Percentiles rank a stretch among this genome's conserved stretches.
These are phyloP conservation scores for Spirogloea muscicola DNA, from an alignment of 139 green algal genomes.

Conservation along the genomic window DNA sequence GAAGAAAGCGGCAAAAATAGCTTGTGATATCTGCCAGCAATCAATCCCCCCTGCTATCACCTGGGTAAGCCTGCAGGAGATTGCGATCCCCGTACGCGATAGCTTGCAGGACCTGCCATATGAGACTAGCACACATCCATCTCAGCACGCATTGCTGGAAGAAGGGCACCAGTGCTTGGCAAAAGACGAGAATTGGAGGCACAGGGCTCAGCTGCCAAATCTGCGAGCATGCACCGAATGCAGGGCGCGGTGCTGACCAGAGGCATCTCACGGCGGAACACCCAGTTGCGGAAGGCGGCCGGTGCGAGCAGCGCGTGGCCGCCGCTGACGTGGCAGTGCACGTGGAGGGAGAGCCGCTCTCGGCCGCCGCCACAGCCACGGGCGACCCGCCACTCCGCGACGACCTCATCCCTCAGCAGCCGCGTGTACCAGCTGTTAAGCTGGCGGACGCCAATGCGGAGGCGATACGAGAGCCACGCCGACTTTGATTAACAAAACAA, in stretches of 20 bases:
- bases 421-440: constrained; percentile 55
- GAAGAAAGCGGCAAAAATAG: background rate
- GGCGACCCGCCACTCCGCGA: constrained; percentile 68
- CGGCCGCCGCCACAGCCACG: background rate
- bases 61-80: constrained; percentile 10
- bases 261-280: constrained; percentile 85
- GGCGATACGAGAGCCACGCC: background rate
- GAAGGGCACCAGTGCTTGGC: background rate
- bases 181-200: background rate
- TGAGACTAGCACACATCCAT: background rate
- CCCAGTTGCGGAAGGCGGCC: constrained; percentile 74
- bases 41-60: background rate
- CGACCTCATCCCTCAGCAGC: constrained; percentile 76
- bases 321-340: constrained; percentile 87
- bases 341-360: constrained; percentile 56
- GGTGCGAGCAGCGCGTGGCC: constrained; percentile 73
- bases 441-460: background rate
- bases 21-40: background rate
- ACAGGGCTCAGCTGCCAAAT: background rate
- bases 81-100: constrained; percentile 3
- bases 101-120: constrained; percentile 12
- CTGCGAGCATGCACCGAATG: too few relatives aligned
- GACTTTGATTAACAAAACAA: too few relatives aligned
- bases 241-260: constrained; percentile 56
- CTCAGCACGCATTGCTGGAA: background rate